These are phyloP conservation scores for Sonneratia alba DNA, from an alignment of 345 rosid species.

Conservation along the genomic window DNA sequence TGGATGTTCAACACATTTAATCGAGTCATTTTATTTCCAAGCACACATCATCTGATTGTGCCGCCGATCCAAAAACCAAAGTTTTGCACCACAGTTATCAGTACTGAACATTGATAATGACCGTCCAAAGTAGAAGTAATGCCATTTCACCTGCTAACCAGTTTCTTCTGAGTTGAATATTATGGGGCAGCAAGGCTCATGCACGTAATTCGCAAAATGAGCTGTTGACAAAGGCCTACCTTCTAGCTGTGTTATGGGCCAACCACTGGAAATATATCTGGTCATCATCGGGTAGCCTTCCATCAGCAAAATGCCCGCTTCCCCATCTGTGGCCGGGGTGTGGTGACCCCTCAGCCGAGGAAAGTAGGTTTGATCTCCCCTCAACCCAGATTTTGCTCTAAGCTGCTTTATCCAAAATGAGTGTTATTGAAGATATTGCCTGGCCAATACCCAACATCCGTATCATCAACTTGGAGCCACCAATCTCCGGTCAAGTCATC, in stretches of 20 bases:
- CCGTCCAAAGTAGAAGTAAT: too few species aligned
- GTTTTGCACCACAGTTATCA: too few species aligned
- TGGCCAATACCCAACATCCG: conserved; percentile 2
- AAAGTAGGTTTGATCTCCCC: neutral
- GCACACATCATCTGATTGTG: too few species aligned
- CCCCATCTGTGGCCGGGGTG: neutral
- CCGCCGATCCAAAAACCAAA: too few species aligned
- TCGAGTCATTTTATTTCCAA: too few species aligned
- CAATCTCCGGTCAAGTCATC: neutral
- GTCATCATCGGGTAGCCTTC: neutral
- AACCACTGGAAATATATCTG: neutral
- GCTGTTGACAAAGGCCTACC: neutral
- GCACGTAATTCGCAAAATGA: too few species aligned
- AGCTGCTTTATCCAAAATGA: neutral
- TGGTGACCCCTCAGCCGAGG: neutral
- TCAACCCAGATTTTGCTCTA: neutral
- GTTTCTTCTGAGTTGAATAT: too few species aligned
- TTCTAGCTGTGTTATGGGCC: neutral
- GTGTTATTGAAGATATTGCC: neutral
- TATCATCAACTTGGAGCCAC: neutral
- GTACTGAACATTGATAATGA: too few species aligned
- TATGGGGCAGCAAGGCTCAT: too few species aligned
- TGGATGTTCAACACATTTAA: too few species aligned
- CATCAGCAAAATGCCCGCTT: neutral
- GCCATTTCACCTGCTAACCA: too few species aligned